These are phyloP conservation scores for Gossypium thurberi DNA, from an alignment of 345 rosid genomes.

Conservation along the genomic window DNA sequence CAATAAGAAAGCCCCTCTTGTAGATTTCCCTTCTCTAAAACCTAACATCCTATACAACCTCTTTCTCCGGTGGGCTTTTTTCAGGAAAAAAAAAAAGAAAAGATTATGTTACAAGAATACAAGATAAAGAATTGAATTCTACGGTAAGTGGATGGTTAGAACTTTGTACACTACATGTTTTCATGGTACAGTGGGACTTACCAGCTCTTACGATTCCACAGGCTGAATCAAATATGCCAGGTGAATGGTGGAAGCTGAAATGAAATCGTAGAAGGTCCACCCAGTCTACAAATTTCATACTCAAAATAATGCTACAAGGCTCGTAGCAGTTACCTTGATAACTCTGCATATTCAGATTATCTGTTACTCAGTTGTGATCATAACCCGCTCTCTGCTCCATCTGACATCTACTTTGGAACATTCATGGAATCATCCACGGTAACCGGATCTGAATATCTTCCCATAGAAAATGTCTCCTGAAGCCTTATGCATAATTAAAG, in stretches of 20 bases:
- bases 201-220: constrained; percentile 19
- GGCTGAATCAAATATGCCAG: constrained; percentile 20
- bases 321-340: constrained; percentile 15
- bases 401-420: background rate
- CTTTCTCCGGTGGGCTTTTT: constrained; percentile 24
- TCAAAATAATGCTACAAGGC: constrained; percentile 7
- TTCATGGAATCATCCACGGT: background rate
- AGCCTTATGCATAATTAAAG: constrained; percentile 2
- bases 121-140: constrained; percentile 40
- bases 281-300: constrained; percentile 20
- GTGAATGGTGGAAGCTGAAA: constrained; percentile 20
- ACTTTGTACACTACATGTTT: constrained; percentile 37
- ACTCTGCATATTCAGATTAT: background rate
- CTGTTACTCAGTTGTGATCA: background rate
- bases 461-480: constrained; percentile 5
- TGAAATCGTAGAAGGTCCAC: background rate
- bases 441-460: constrained; percentile 11
- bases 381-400: constrained; percentile 8
- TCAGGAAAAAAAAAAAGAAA: background rate
- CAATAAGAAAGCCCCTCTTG: constrained; percentile 29
- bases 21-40: constrained; percentile 29
- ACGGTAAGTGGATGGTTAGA: constrained; percentile 39
- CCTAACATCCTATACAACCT: constrained; percentile 45
- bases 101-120: constrained; percentile 34
- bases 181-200: constrained; percentile 35